phyloP scores from a whole-genome alignment of 78 protist genomes.

The Chrysochromulina parva region DNA sequence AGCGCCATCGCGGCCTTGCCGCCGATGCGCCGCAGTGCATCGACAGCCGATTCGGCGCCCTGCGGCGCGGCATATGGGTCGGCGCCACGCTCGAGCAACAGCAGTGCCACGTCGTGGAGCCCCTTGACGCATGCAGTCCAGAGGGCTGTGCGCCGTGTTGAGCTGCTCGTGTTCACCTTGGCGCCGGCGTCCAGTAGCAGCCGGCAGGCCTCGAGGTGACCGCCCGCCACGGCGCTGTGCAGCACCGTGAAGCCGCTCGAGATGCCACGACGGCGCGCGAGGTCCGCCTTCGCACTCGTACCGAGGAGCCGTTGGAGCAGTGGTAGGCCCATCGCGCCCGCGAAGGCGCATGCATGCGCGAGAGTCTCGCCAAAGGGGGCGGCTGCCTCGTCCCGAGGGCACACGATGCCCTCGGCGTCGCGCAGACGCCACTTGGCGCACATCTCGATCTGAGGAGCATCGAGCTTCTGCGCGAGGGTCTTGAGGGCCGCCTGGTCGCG shows the following conservation, averaged over 20 bases:
- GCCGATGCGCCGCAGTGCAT: background rate
- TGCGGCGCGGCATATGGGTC: background rate
- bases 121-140: background rate
- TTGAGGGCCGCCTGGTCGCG: background rate
- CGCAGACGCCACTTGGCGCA: background rate
- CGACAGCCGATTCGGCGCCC: background rate
- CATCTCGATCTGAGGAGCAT: background rate
- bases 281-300: background rate
- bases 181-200: background rate
- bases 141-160: background rate
- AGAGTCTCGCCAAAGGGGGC: conserved; percentile 1
- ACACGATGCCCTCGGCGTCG: background rate
- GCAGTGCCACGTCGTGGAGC: background rate
- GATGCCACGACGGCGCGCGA: background rate
- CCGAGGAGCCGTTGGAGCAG: background rate
- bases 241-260: background rate
- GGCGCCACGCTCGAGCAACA: background rate
- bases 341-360: background rate
- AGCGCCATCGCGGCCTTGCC: background rate
- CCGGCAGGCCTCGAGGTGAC: background rate
- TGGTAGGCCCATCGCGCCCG: background rate
- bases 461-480: background rate
- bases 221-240: background rate
- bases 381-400: background rate
- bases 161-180: background rate